Evolutionary conservation across 768 basidiomycete species (phyloP), one percentile per base, ranked within the genome.

Genomic region (Kwoniella shandongensis): DNA sequence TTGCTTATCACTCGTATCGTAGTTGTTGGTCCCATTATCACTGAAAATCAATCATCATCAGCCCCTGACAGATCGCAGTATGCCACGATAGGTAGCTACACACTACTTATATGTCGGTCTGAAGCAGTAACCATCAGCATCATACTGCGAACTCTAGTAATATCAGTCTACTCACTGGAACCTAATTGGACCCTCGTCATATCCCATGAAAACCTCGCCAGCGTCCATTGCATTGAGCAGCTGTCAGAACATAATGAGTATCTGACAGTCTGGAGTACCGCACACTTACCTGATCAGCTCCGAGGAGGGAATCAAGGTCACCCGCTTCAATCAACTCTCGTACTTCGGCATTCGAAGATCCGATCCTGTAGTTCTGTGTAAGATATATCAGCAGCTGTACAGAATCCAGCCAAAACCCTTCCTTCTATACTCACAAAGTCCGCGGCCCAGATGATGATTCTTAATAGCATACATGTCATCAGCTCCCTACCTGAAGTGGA

Each of bases 1-100:
- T 83, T 86, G 84, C 79, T 98, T 99, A 77, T 98, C 96, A 72
- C 90, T 89, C 13, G 90, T 88, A 75, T 99, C 96, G 73, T 97
- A 99, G 45, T 81, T 81, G 61, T 96, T 88, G 8, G 91, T 75
- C 1, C 77, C 77, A 45, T 76, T 75, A 58, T 79, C 79, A 58
- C 75, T 77, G 36, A 39, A 51, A n/a, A n/a, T n/a, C n/a, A n/a
- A 8, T 15, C 18, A 13, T n/a, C 2, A 48, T 63, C 48, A 68
- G 61, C 27, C 20, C 6, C 30, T 1, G 10, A 20, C 30, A 12
- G 10, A n/a, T 10, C 20, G 32, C 7, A 26, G 13, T 29, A 7
- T 32, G 11, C 11, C 2, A 20, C 6, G 25, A 35, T 85, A 10
- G 85, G 84, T 5, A 71, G 70, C 88, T 86, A 70, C 69, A 38